Base-by-base conservation (phyloP, 2,329 filamentous ascomycete genomes). In the Rutstroemia sp. region DNA sequence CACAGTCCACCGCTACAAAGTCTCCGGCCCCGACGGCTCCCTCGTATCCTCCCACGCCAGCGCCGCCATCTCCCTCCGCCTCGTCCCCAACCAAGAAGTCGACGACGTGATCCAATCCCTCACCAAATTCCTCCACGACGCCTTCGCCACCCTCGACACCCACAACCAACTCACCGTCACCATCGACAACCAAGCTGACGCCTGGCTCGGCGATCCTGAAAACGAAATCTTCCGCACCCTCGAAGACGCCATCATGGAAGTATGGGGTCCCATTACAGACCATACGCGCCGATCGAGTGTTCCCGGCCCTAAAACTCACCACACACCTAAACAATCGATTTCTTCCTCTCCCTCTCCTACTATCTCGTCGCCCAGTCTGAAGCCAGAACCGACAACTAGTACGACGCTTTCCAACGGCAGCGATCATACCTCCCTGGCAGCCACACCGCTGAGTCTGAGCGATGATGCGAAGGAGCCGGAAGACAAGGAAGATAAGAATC, bases 81-180 rank as follows among this genome's bases (percentile, higher is more conserved):
- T 99, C 1, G 94, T 99, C 0, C 94, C 94, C 0, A 94, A 95
- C 12, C 94, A 99, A 71, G 88, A 94, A 67, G 85, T 95, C 0
- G 83, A 88, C 39, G 78, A 82, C n/a, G 84, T 97, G 10, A 85
- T 88, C 2, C 75, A 79, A 16, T 76, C 80, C 0, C 76, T 99
- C 5, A 82, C 78, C 0, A 69, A 75, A 1, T 95, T 87, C 66
- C 76, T 96, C 0, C 72, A 83, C 48, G 75, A 79, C 12, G 81
- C 91, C 62, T 99, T 96, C 67, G 77, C 76, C 1, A 73, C 78
- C 16, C 82, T 97, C 1, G 84, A 86, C 30, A 92, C 89, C 1
- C 86, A 88, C 59, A 99, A 99, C 66, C 80, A 78, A 5, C 77
- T 99, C 38, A 86, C 78, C 1, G 82, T 99, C 41, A 86, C 84